Evolutionary conservation across 2,329 filamentous ascomycete genomes (phyloP), one percentile per base, ranked within the genome.

Genomic region (Xenosphaeropsis pyriputrescens): DNA sequence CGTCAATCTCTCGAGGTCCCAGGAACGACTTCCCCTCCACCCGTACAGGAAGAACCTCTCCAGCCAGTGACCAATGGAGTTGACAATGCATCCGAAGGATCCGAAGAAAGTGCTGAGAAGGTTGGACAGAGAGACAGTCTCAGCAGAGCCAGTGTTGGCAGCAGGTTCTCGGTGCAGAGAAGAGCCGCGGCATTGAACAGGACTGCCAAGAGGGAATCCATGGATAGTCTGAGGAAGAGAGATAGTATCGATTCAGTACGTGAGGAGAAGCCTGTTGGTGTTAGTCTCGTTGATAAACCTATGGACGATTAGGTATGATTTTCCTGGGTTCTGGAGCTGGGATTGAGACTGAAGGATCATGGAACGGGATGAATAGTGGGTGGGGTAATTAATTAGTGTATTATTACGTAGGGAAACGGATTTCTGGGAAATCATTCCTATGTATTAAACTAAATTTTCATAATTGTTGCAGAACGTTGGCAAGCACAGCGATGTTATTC

Each of bases 1-100:
- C 67, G 79, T 45, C 64, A 76, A 34, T 91, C 84, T 52, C 70
- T 95, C 2, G 85, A 93, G 50, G 86, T 95, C 2, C 88, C 88
- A 38, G 46, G 46, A 32, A 37, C 39, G 19, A 42, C 42, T 26
- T 43, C 39, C 45, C 6, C 17, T 37, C 4, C 22, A 36, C 5
- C 32, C 5, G 18, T 31, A 5, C 22, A 18, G 4, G 38, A 18
- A 8, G 22, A 26, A 11, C 22, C 22, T 11, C 41, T 18, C 37
- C 46, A 43, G 36, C 38, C 40, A 33, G 47, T 51, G 29, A 49
- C 46, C 37, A 52, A 49, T 40, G 49, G 45, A n/a, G 6, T 40
- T 41, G 52, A 52, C 14, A 52, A 32, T 32, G 18, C 32, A 42
- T 45, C 30, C 48, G 45, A 36, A 36, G 44, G 18, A 43, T 37